Evolutionary conservation across 306 rosid species (phyloP).

Genomic region (Aeschynomene evenia): DNA sequence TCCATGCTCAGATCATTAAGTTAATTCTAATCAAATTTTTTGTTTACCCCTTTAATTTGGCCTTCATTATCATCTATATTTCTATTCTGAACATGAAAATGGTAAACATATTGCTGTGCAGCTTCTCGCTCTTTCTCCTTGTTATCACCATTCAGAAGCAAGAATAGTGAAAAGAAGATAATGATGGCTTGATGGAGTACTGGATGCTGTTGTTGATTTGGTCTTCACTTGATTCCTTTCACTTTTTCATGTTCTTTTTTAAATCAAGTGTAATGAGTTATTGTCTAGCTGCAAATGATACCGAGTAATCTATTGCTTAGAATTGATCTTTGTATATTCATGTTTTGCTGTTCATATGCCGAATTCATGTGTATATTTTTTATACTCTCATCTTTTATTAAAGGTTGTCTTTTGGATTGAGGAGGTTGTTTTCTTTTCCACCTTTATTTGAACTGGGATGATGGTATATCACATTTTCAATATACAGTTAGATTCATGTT

Average conservation of each 20-base stretch:
- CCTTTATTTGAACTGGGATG: not conserved
- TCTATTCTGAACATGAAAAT: constrained; percentile 23
- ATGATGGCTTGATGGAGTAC: constrained; percentile 43
- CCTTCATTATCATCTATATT: not conserved
- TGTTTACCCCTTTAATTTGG: not conserved
- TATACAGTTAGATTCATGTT: no score
- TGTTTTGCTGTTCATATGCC: constrained; percentile 34
- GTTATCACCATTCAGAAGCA: constrained; percentile 90
- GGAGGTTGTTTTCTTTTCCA: constrained; percentile 3
- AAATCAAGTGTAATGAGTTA: constrained; percentile 18
- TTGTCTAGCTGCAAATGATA: constrained; percentile 23
- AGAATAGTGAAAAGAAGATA: constrained; percentile 73
- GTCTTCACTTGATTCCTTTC: constrained; percentile 25
- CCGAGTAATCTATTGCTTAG: constrained; percentile 6
- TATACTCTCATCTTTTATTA: not conserved
- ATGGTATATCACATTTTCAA: not conserved
- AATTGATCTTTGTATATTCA: constrained; percentile 42
- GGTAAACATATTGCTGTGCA: constrained; percentile 38
- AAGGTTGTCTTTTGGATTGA: constrained; percentile 20
- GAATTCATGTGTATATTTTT: constrained; percentile 11
- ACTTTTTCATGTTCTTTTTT: not conserved
- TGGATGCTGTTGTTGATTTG: constrained; percentile 22
- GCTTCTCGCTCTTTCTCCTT: constrained; percentile 90
- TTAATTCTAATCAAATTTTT: not conserved
- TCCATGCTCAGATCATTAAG: constrained; percentile 8